Conservation (phyloP, 208 protist genomes). For the Wallacemonas sp. region DNA sequence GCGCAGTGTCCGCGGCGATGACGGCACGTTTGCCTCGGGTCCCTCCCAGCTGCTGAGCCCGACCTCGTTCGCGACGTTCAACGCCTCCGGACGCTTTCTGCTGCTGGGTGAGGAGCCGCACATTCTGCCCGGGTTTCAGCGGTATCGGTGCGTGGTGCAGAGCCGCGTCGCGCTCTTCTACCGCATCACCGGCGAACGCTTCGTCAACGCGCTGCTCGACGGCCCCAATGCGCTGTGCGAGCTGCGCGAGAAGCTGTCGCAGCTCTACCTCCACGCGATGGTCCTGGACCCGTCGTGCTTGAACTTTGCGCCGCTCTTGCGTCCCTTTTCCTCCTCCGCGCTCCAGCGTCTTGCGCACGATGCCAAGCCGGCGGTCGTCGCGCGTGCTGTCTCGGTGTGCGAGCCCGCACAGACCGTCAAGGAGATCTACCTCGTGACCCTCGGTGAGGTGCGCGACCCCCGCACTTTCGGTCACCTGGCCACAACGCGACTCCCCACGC, state of each 20-base stretch:
- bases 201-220: conserved; percentile 83
- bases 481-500: conserved; percentile 37
- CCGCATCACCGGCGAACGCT: conserved; percentile 62
- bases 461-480: conserved; percentile 62
- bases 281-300: conserved; percentile 64
- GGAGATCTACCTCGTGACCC: conserved; percentile 75
- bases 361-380: conserved; percentile 58
- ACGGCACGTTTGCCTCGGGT: conserved; percentile 43
- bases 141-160: conserved; percentile 73
- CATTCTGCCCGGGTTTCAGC: conserved; percentile 67
- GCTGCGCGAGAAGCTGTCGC: conserved; percentile 63
- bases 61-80: conserved; percentile 59
- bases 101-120: conserved; percentile 87
- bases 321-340: conserved; percentile 44
- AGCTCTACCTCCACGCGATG: conserved; percentile 61
- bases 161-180: conserved; percentile 77
- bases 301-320: conserved; percentile 60
- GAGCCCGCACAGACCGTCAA: conserved; percentile 73
- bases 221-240: conserved; percentile 63
- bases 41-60: conserved; percentile 54
- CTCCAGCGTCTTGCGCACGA: conserved; percentile 51
- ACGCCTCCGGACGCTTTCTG: conserved; percentile 62
- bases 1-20: conserved; percentile 40
- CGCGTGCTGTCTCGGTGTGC: conserved; percentile 65
- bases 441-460: conserved; percentile 67